Base-by-base conservation (phyloP, 2,329 filamentous ascomycete species). In the Aspergillus pseudotamarii region DNA sequence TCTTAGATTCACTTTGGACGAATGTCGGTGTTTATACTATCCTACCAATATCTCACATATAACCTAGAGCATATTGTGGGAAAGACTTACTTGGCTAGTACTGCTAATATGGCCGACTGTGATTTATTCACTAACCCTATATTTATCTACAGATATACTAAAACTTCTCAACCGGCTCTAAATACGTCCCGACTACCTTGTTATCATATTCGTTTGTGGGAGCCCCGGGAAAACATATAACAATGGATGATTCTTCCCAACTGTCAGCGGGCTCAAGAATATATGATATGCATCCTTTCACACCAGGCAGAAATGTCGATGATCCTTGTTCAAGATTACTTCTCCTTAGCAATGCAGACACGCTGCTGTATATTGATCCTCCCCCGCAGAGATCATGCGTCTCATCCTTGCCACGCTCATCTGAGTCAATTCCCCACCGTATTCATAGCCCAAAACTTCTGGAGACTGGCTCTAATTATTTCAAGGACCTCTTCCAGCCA, bases 291-390 rank as follows among this genome's bases (percentile, higher is more conserved):
- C n/a, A 54, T 19, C 26, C 26, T 51, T 10, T 19, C 46, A 4
- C 26, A 19, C 8, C 30, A 51, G 16, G 11, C 26, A 51, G 4
- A n/a, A 28, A 51, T n/a, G 10, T 16, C 8, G 26, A 51, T 30
- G 32, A 36, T 54, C 51, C 21, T 26, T 54, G 10, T 38, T 54
- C 30, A 16, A 54, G 60, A 2, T 32, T 67, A 21, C 43, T 68
- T 19, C 61, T 67, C 21, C 50, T 63, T 9, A 21, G 62, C 12
- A 69, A 72, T n/a, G 76, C 69, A 32, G 78, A 80, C 62, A 80
- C 78, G 0, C 68, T 78, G 19, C 72, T 78, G 1, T 78, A 73
- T 55, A 75, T 80, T 50, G 78, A 79, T 21, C 60, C 71, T 21
- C 68, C 74, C 1, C 73, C 74, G 4, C 62, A 70, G 59, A 55